These are phyloP conservation scores for Eragrostis tef DNA, from an alignment of 202 grass and related monocot genomes.

Conservation along the genomic window DNA sequence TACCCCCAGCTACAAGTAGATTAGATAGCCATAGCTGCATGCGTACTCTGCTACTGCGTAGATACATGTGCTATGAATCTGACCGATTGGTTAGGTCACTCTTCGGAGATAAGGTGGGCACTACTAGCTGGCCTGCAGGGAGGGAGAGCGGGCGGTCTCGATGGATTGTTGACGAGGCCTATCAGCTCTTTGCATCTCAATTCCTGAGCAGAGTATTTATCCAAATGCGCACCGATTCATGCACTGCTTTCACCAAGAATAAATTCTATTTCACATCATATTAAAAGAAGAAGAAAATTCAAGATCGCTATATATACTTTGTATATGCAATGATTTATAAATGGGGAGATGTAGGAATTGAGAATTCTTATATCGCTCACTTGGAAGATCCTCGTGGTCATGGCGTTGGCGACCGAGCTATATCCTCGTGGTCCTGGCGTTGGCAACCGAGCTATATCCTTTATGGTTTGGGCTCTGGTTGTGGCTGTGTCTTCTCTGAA, in stretches of 20 bases:
- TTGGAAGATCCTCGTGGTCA: no score
- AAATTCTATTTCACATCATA: no score
- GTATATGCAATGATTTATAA: no score
- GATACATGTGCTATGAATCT: neutral
- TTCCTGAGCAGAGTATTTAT: no score
- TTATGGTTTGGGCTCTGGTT: no score
- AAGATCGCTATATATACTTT: neutral
- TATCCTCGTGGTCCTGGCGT: no score
- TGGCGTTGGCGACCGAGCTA: no score
- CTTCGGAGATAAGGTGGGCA: neutral
- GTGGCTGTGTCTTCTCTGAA: no score
- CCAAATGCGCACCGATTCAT: neutral
- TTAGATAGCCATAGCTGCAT: neutral
- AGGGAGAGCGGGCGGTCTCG: no score
- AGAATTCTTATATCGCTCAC: no score
- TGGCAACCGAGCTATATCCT: no score
- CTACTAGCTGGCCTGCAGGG: neutral
- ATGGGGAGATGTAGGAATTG: no score
- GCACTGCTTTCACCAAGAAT: neutral
- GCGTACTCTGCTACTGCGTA: neutral
- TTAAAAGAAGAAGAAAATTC: neutral
- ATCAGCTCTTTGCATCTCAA: neutral
- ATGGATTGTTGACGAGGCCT: conserved; percentile 8
- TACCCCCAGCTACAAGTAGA: neutral
- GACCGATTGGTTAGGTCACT: neutral